Conservation (phyloP, 2,329 filamentous ascomycete species). For the Fusarium cyanostomum region DNA sequence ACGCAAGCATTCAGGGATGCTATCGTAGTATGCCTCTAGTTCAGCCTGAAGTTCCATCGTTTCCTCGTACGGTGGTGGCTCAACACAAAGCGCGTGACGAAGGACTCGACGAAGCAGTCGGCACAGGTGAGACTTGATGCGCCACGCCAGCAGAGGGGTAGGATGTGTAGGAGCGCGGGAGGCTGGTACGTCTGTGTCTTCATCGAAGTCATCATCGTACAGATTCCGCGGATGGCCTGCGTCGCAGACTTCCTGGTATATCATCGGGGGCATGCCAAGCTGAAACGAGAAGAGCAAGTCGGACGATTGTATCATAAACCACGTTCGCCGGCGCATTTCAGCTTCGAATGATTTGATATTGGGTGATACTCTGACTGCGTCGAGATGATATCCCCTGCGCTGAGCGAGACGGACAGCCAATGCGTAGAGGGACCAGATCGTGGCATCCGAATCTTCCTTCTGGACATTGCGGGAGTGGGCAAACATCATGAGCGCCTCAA, state of each 20-base stretch:
- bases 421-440: conserved; percentile 59
- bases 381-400: conserved; percentile 62
- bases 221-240: conserved; percentile 58
- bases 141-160: conserved; percentile 55
- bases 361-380: conserved; percentile 53
- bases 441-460: conserved; percentile 53
- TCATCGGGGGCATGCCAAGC: conserved; percentile 61
- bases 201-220: conserved; percentile 62
- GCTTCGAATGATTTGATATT: conserved; percentile 58
- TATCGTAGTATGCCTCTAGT: conserved; percentile 49
- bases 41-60: conserved; percentile 51
- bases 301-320: conserved; percentile 58
- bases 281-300: conserved; percentile 62
- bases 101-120: conserved; percentile 56
- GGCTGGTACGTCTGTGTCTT: conserved; percentile 54
- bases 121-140: conserved; percentile 55
- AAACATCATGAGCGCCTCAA: conserved; percentile 61
- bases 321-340: conserved; percentile 61
- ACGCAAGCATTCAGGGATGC: conserved; percentile 53
- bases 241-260: conserved; percentile 59
- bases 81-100: conserved; percentile 52
- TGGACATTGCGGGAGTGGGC: conserved; percentile 55
- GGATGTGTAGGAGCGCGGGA: conserved; percentile 55
- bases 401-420: conserved; percentile 60
- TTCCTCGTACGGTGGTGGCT: conserved; percentile 48